These are phyloP conservation scores for Leccinum broughii DNA, from an alignment of 768 basidiomycete genomes.

Conservation along the genomic window DNA sequence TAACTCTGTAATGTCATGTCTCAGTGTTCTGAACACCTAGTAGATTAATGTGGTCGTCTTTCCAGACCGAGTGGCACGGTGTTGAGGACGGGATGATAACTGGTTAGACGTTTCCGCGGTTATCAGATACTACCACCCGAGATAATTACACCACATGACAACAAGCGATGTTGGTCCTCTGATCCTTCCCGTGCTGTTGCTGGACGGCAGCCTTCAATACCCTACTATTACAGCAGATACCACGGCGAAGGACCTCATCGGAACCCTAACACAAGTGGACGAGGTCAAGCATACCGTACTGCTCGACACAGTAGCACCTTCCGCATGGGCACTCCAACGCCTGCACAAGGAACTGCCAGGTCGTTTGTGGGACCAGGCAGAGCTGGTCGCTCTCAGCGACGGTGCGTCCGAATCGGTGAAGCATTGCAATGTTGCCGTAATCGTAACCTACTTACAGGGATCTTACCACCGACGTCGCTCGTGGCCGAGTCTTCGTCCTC, in stretches of 20 bases:
- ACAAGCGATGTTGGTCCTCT: slow-evolving; percentile 37
- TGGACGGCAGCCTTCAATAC: slow-evolving; percentile 62
- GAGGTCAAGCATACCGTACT: slow-evolving; percentile 51
- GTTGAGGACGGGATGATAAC: too few relatives aligned
- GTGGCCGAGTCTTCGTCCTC: too few relatives aligned
- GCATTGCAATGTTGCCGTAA: neutral
- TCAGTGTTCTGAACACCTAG: too few relatives aligned
- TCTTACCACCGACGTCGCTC: slow-evolving; percentile 39
- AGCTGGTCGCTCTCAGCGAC: slow-evolving; percentile 62
- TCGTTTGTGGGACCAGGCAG: slow-evolving; percentile 69
- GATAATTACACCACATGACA: slow-evolving; percentile 12
- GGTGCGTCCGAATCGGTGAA: slow-evolving; percentile 41
- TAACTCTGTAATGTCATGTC: too few relatives aligned
- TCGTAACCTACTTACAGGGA: slow-evolving; percentile 39
- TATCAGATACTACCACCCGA: too few relatives aligned
- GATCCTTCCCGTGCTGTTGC: slow-evolving; percentile 60
- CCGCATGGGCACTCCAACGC: slow-evolving; percentile 69
- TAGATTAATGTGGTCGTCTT: too few relatives aligned
- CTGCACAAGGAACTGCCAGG: slow-evolving; percentile 60
- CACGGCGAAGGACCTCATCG: slow-evolving; percentile 60
- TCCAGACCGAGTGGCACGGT: too few relatives aligned
- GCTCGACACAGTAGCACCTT: slow-evolving; percentile 51
- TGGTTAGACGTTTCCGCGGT: too few relatives aligned
- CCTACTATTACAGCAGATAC: slow-evolving; percentile 55
- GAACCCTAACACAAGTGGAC: slow-evolving; percentile 45